Evolutionary conservation across 768 basidiomycete genomes (phyloP), one percentile per base, ranked within the genome.

Genomic region (Lactarius indigo): DNA sequence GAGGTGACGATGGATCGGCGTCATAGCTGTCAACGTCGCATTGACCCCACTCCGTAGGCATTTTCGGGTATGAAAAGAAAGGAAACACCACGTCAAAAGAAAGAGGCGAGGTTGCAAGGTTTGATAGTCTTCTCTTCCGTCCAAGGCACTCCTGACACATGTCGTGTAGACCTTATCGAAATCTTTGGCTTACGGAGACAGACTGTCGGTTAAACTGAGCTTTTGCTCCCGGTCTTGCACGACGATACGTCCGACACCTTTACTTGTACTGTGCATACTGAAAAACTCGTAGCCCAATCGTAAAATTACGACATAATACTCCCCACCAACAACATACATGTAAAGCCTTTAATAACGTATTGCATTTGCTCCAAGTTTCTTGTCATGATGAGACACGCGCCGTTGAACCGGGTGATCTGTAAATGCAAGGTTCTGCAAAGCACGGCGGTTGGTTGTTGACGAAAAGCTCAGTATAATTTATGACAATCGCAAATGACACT

Each of bases 51-150:
- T 31, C 42, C 35, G 37, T 64, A 94, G 91, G 93, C 94, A 0
- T 95, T 95, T 75, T 90, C 91, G 41, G 93, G 91, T 0, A 90
- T 87, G 73, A 89, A 88, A 72, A 82, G 82, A 50, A 88, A 81
- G 10, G 92, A 94, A 72, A 91, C 88, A 0, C 85, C 83, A 63
- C 84, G 87, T 39, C 85, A 91, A 70, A 90, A 86, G 77, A 87
- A 86, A 73, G 89, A 94, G 76, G 91, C 92, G 2, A 83, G 91
- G 68, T 77, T 94, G 50, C 89, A 93, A 82, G 92, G 92, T 87
- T 64, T 61, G 78, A 72, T 54, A n/a, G 57, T 50, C 64, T 5
- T 41, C 4, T 23, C 31, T 35, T 6, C 65, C 35, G 10, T 31
- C 20, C 42, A 13, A 23, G 0, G 10, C n/a, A 47, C 31, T 20